Percentiles rank a stretch among this genome's conserved stretches.
phyloP scores from a whole-genome alignment of 352 stramenopile genomes.

The Pythium sp. region DNA sequence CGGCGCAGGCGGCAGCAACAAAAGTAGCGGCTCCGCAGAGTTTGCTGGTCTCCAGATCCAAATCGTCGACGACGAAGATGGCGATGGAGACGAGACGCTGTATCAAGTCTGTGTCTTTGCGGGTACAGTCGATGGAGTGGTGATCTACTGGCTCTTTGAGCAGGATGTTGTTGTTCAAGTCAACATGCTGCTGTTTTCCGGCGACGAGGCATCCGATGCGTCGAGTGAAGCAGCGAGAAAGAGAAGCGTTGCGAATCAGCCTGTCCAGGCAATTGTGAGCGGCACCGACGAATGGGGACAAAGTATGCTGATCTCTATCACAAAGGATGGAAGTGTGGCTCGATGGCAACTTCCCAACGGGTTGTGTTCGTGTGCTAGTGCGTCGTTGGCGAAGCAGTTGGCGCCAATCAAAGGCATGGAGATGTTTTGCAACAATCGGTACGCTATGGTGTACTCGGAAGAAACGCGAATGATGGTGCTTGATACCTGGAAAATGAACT shows the following conservation, averaged over 20 bases:
- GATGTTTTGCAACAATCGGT: constrained; percentile 72
- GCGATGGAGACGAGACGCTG: constrained; percentile 30
- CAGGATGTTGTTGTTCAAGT: constrained; percentile 58
- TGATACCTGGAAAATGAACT: constrained; percentile 69
- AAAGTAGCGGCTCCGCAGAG: not conserved
- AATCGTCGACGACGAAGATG: constrained; percentile 36
- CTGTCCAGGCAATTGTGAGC: constrained; percentile 59
- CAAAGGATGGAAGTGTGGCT: constrained; percentile 47
- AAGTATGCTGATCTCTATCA: constrained; percentile 63
- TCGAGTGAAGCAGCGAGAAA: not conserved
- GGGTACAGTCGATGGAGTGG: constrained; percentile 55
- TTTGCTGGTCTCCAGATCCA: constrained; percentile 28
- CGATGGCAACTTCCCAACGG: constrained; percentile 72
- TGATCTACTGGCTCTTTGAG: constrained; percentile 77
- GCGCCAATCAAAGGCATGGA: constrained; percentile 64
- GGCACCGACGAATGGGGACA: constrained; percentile 80
- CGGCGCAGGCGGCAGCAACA: not conserved
- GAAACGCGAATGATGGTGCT: constrained; percentile 75
- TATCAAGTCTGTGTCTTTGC: constrained; percentile 71
- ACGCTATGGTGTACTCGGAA: constrained; percentile 67
- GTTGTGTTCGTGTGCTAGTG: constrained; percentile 50
- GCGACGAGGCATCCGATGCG: not conserved
- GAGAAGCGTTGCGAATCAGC: constrained; percentile 8
- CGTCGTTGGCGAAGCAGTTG: constrained; percentile 49
- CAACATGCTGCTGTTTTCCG: constrained; percentile 55